phyloP scores from a whole-genome alignment of 805 yeast species.

The Nakazawaea siamensis region DNA sequence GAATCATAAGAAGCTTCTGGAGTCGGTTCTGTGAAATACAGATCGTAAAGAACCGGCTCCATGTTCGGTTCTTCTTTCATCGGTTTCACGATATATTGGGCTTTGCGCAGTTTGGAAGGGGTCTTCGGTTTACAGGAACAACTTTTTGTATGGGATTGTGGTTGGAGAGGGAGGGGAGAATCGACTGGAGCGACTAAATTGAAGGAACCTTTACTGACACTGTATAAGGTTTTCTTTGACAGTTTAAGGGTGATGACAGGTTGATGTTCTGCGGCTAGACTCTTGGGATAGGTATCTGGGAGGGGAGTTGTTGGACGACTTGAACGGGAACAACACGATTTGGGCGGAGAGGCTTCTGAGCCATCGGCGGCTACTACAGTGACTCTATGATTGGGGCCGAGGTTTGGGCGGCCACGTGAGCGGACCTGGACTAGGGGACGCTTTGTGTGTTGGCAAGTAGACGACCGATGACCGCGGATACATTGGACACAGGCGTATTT shows the following conservation, averaged over 20 bases:
- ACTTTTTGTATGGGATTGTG: too few species aligned
- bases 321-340: neutral
- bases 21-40: too few species aligned
- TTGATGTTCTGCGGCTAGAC: slow-evolving; percentile 9
- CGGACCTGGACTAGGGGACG: slow-evolving; percentile 82
- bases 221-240: slow-evolving; percentile 25
- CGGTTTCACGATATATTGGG: too few species aligned
- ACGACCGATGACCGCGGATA: slow-evolving; percentile 87
- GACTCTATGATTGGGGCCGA: slow-evolving; percentile 47
- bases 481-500: slow-evolving; percentile 83
- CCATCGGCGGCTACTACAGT: slow-evolving; percentile 44
- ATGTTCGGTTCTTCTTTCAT: too few species aligned
- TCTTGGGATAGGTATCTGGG: too few species aligned
- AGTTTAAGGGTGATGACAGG: slow-evolving; percentile 25
- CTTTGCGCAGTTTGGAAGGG: too few species aligned
- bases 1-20: too few species aligned
- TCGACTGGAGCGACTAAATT: slow-evolving; percentile 23
- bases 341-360: neutral
- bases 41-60: too few species aligned
- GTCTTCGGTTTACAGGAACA: too few species aligned
- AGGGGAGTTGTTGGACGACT: neutral
- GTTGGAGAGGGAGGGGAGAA: too few species aligned
- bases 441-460: slow-evolving; percentile 73
- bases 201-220: slow-evolving; percentile 25
- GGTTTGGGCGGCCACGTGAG: slow-evolving; percentile 80